Evolutionary conservation across 345 rosid species (phyloP), one percentile per base, ranked within the genome.

Genomic region (Acer negundo): DNA sequence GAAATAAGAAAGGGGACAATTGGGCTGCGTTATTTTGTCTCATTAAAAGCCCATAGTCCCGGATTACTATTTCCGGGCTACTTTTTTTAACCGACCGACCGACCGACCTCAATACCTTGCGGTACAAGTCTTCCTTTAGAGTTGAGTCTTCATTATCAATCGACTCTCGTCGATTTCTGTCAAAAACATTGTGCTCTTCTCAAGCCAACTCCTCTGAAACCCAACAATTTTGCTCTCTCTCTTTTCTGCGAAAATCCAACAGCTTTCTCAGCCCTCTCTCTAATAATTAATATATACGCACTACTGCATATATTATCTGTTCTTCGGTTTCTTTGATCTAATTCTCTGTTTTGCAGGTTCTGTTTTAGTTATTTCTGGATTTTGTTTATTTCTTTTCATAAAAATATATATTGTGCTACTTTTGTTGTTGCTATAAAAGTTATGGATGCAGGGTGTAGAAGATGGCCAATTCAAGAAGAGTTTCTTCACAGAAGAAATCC

Each of bases 401-500:
- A 13, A 40, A 62, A 56, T 19, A 16, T 71, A 1, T 55, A 55
- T 22, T 61, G 24, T n/a, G 6, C 66, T 56, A 38, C 9, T 64
- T 55, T 55, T 28, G 31, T 69, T 26, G 64, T 69, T n/a, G 75
- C 20, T 20, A 58, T 56, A 59, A 35, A 64, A 20, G n/a, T 20
- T 24, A 82, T 83, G 83, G 81, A 80, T 74, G 81, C 77, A 73
- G 83, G 81, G 24, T 72, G 68, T 12, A 16, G 66, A 74, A 84
- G 89, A 16, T 77, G 46, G 42, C 87, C 91, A 0, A 87, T 88
- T 84, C 85, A 79, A 76, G 87, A 86, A 62, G 85, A 86, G 59
- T 70, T 72, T 49, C 80, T 84, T 61, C 87, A 80, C 81, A 74
- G 82, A 67, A 88, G 63, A 61, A 81, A 20, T 58, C 82, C 89